Evolutionary conservation across 768 basidiomycete genomes (phyloP).

Genomic region (Lepiota subincarnata): DNA sequence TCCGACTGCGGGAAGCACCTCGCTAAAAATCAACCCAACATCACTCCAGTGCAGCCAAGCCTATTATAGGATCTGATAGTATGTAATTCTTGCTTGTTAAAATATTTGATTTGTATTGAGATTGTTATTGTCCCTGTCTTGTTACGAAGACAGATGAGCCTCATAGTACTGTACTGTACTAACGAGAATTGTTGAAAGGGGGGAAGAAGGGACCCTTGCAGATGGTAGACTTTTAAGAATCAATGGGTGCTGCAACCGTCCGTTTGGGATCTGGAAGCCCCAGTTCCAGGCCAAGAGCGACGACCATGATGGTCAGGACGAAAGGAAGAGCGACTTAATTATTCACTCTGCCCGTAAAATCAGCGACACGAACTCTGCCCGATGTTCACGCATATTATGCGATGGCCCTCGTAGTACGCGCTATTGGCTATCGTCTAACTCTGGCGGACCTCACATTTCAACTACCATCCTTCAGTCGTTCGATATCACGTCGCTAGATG

Average conservation of each 20-base stretch:
- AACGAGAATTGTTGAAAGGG: no score
- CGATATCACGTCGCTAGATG: constrained; percentile 26
- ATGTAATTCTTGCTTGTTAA: no score
- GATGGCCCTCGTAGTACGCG: constrained; percentile 24
- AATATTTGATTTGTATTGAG: no score
- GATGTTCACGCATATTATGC: constrained; percentile 52
- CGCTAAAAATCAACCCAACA: neutral
- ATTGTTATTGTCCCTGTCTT: no score
- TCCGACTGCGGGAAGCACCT: no score
- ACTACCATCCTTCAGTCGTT: constrained; percentile 47
- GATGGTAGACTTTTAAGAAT: constrained; percentile 60
- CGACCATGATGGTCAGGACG: constrained; percentile 4
- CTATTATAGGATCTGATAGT: no score
- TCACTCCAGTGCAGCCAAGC: no score
- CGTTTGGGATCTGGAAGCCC: constrained; percentile 53
- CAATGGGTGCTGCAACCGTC: constrained; percentile 57
- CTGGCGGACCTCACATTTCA: constrained; percentile 58
- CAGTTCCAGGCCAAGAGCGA: constrained; percentile 7
- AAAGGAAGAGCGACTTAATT: constrained; percentile 8
- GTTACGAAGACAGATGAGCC: no score
- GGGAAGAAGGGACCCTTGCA: no score
- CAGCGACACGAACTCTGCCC: constrained; percentile 43
- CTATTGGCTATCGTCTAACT: constrained; percentile 50
- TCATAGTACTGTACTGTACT: no score
- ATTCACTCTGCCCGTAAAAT: constrained; percentile 31